Evolutionary conservation across 176 grass and related monocot species (phyloP).

Genomic region (Oryza punctata): DNA sequence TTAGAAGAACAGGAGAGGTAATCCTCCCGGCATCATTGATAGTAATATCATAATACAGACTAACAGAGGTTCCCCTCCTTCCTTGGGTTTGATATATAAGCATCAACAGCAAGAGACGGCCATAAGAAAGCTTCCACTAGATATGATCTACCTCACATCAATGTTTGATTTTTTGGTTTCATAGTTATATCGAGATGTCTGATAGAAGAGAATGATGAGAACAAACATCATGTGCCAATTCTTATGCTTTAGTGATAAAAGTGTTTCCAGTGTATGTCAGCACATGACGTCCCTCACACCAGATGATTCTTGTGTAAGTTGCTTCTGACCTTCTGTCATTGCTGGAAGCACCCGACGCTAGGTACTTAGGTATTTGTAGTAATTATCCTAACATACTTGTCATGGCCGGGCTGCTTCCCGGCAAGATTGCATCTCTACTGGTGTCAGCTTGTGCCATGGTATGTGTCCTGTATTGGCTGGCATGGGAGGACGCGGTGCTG

Average conservation of each 20-base stretch:
- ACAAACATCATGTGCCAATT: background rate
- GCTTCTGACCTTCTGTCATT: slow-evolving; percentile 15
- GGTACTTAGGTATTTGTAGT: background rate
- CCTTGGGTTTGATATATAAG: background rate
- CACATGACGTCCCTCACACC: background rate
- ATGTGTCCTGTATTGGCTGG: too few relatives aligned
- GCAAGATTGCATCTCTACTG: too few relatives aligned
- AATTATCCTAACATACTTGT: background rate
- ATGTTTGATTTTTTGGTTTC: background rate
- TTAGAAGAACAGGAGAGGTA: background rate
- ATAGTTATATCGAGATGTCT: slow-evolving; percentile 8
- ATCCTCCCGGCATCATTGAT: background rate
- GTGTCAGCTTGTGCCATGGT: too few relatives aligned
- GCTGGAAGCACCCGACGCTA: slow-evolving; percentile 1
- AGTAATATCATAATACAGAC: background rate
- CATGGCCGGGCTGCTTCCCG: too few relatives aligned
- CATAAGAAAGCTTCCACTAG: background rate
- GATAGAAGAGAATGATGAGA: slow-evolving; percentile 22
- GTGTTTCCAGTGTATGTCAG: background rate
- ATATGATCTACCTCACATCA: background rate
- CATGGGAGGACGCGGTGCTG: too few relatives aligned
- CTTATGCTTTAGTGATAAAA: slow-evolving; percentile 22
- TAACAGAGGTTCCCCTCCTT: too few relatives aligned
- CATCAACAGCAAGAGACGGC: background rate
- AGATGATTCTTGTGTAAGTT: slow-evolving; percentile 1